phyloP scores from a whole-genome alignment of 1,139 yeast species.

The Candida albicans region DNA sequence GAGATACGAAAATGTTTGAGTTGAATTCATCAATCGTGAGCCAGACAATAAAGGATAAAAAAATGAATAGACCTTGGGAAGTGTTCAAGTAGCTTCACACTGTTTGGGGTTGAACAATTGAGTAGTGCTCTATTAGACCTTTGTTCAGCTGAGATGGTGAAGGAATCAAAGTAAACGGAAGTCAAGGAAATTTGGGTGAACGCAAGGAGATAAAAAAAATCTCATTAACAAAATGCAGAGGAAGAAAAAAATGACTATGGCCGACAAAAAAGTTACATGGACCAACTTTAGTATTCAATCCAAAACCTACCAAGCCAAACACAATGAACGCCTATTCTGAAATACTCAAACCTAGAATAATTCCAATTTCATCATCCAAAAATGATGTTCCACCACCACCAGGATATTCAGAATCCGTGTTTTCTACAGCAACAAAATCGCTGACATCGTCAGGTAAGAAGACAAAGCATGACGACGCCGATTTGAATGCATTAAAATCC shows the following conservation, averaged over 20 bases:
- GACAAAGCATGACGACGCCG: conserved; percentile 13
- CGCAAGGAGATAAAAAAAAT: too few species aligned
- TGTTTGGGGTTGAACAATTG: too few species aligned
- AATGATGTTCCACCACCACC: conserved; percentile 18
- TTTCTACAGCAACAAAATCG: not conserved
- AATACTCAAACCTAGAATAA: conserved; percentile 17
- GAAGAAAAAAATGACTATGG: not conserved
- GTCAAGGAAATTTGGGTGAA: too few species aligned
- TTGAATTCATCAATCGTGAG: conserved; percentile 27
- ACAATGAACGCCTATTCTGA: conserved; percentile 16
- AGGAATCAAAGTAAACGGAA: too few species aligned
- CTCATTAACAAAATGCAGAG: not conserved
- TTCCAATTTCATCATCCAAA: conserved; percentile 11
- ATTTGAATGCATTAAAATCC: conserved; percentile 42
- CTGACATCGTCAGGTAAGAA: not conserved
- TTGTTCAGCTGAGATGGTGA: too few species aligned
- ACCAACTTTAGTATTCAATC: too few species aligned
- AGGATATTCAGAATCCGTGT: conserved; percentile 17
- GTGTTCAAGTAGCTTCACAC: too few species aligned
- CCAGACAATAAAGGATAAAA: too few species aligned
- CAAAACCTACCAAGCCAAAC: not conserved
- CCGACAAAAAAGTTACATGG: too few species aligned
- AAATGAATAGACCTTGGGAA: too few species aligned
- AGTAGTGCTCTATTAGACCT: too few species aligned
- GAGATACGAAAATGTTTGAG: conserved; percentile 16